A percentile compares a stretch with the other conserved stretches of the same genome.
Conservation (phyloP, 1,284 basidiomycete species). For the Naganishia liquefaciens region DNA sequence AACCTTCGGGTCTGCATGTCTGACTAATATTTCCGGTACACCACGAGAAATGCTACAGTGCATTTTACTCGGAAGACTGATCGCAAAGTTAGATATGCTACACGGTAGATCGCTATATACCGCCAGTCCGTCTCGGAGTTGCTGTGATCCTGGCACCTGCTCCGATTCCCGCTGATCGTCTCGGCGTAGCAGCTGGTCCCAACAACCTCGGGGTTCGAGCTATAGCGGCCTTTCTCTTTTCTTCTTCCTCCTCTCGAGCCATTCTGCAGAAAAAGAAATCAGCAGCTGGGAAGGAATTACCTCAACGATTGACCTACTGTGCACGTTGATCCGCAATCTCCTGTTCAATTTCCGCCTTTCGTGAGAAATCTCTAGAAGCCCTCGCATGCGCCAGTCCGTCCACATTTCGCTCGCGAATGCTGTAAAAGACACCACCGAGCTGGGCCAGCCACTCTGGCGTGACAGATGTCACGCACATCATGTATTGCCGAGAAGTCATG, state of each 20-base stretch:
- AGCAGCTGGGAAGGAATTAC: not conserved
- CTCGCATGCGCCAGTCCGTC: conserved; percentile 69
- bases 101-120: conserved; percentile 40
- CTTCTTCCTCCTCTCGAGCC: conserved; percentile 61
- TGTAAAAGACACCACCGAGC: conserved; percentile 90
- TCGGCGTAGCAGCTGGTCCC: conserved; percentile 68
- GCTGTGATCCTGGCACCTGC: conserved; percentile 63
- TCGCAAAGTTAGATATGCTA: not conserved
- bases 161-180: conserved; percentile 63
- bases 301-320: conserved; percentile 62
- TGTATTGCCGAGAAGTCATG: conserved; percentile 88
- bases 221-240: conserved; percentile 62
- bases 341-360: conserved; percentile 77
- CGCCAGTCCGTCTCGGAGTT: conserved; percentile 56
- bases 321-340: conserved; percentile 85
- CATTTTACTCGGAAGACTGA: no score
- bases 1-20: no score
- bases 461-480: conserved; percentile 94
- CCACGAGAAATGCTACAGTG: no score
- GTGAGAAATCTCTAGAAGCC: conserved; percentile 84
- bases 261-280: conserved; percentile 35
- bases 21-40: no score
- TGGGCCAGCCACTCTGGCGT: conserved; percentile 95
- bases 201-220: conserved; percentile 69
- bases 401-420: conserved; percentile 92